A percentile compares a stretch with the other conserved stretches of the same genome.
Conservation (phyloP, 495 filamentous ascomycete species). For the Xylaria telfairii region DNA sequence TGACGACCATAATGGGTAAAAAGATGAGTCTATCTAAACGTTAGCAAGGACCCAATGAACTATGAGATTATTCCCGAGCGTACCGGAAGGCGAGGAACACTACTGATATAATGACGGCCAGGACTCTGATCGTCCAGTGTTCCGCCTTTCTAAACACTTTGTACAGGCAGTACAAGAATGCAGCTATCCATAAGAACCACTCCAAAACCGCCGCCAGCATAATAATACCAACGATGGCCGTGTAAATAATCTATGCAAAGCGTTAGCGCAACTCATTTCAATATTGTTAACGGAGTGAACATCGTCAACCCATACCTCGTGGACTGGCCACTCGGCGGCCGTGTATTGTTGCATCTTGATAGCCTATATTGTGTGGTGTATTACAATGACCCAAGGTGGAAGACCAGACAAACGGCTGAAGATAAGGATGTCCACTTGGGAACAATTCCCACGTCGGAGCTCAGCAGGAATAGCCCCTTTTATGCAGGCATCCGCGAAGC, state of each 20-base stretch:
- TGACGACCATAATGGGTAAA: constrained; percentile 93
- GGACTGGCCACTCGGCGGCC: constrained; percentile 60
- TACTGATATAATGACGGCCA: constrained; percentile 77
- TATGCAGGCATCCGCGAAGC: constrained; percentile 28
- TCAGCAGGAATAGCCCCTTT: constrained; percentile 20
- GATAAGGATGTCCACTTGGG: constrained; percentile 4
- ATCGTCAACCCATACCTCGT: constrained; percentile 64
- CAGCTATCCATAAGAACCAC: constrained; percentile 92
- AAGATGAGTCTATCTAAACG: constrained; percentile 71
- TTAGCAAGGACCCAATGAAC: constrained; percentile 14
- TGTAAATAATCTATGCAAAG: constrained; percentile 64
- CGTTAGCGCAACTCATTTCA: constrained; percentile 13
- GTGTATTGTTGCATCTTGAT: constrained; percentile 51
- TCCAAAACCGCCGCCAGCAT: constrained; percentile 88
- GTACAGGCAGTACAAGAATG: constrained; percentile 88
- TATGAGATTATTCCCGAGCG: constrained; percentile 25
- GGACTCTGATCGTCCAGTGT: constrained; percentile 75
- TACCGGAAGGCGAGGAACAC: constrained; percentile 79
- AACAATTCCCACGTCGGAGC: constrained; percentile 16
- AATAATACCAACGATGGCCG: constrained; percentile 78
- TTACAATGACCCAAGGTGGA: constrained; percentile 13
- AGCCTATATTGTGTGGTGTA: constrained; percentile 4
- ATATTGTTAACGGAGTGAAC: neutral
- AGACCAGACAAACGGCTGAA: constrained; percentile 5
- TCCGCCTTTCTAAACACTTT: constrained; percentile 94